Evolutionary conservation across 2,329 filamentous ascomycete species (phyloP).

Genomic region (Thelonectria rubi): DNA sequence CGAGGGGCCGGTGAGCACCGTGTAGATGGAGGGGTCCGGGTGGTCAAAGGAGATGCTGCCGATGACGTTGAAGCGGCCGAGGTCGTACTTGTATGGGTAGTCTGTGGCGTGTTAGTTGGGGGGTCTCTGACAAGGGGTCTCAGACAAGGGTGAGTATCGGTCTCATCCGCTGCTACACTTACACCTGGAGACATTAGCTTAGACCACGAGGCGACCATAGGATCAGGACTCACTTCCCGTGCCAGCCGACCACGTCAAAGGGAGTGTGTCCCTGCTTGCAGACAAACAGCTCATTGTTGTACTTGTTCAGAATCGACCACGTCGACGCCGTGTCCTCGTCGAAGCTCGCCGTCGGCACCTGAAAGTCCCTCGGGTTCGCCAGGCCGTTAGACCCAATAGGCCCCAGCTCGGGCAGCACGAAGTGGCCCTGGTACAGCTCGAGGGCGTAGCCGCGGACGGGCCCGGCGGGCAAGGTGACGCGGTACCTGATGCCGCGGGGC

Average conservation of each 20-base stretch:
- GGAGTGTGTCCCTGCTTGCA: constrained; percentile 71
- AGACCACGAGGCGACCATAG: background rate
- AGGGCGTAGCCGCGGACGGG: constrained; percentile 77
- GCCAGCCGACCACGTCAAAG: constrained; percentile 84
- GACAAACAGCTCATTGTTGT: constrained; percentile 70
- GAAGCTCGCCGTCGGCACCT: constrained; percentile 74
- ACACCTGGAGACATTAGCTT: constrained; percentile 29
- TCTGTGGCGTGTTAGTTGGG: constrained; percentile 23
- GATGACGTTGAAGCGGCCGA: constrained; percentile 79
- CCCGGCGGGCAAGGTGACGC: constrained; percentile 68
- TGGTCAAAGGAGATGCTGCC: constrained; percentile 74
- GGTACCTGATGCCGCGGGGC: constrained; percentile 76
- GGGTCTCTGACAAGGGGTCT: background rate
- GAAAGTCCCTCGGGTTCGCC: constrained; percentile 79
- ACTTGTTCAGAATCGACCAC: constrained; percentile 68
- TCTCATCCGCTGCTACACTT: background rate
- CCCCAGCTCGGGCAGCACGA: constrained; percentile 73
- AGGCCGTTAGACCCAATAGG: constrained; percentile 78
- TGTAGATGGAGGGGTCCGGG: constrained; percentile 82
- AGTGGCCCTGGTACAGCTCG: constrained; percentile 78
- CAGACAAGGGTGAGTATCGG: background rate
- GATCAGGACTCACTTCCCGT: constrained; percentile 73
- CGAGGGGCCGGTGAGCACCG: constrained; percentile 71
- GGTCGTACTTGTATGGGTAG: constrained; percentile 81
- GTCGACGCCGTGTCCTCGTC: constrained; percentile 64